Conservation (phyloP, 2,329 filamentous ascomycete genomes). For the Aspergillus pseudonomiae region DNA sequence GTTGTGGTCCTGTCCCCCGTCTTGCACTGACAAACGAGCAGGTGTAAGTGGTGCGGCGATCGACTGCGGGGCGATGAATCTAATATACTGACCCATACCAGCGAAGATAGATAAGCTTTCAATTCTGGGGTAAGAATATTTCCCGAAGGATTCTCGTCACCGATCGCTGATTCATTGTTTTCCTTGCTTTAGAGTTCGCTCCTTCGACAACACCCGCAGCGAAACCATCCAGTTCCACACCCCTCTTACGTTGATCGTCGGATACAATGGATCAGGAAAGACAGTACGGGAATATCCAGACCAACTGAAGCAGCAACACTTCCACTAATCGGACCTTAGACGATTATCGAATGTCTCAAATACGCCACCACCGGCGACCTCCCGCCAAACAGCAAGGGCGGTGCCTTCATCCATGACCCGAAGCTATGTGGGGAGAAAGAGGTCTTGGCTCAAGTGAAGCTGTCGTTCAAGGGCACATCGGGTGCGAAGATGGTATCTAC, state of each 20-base stretch:
- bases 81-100: conserved; percentile 35
- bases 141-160: neutral
- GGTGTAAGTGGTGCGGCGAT: conserved; percentile 34
- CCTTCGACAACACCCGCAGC: conserved; percentile 74
- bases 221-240: conserved; percentile 87
- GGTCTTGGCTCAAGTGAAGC: conserved; percentile 86
- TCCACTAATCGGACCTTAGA: conserved; percentile 49
- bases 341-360: conserved; percentile 97
- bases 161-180: conserved; percentile 11
- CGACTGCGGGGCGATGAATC: neutral
- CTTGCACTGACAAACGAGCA: conserved; percentile 18
- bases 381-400: conserved; percentile 84
- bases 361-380: conserved; percentile 95
- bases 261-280: conserved; percentile 96
- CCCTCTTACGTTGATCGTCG: conserved; percentile 93
- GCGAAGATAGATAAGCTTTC: conserved; percentile 88
- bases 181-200: conserved; percentile 63
- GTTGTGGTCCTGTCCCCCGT: neutral
- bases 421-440: conserved; percentile 87
- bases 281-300: conserved; percentile 55
- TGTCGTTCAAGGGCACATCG: conserved; percentile 79
- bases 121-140: conserved; percentile 66
- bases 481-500: conserved; percentile 80
- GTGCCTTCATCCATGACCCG: conserved; percentile 97
- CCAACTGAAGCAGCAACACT: neutral